A percentile compares a stretch with the other conserved stretches of the same genome.
phyloP scores from a whole-genome alignment of 2,329 filamentous ascomycete genomes.

The Clarireedia monteithiana region DNA sequence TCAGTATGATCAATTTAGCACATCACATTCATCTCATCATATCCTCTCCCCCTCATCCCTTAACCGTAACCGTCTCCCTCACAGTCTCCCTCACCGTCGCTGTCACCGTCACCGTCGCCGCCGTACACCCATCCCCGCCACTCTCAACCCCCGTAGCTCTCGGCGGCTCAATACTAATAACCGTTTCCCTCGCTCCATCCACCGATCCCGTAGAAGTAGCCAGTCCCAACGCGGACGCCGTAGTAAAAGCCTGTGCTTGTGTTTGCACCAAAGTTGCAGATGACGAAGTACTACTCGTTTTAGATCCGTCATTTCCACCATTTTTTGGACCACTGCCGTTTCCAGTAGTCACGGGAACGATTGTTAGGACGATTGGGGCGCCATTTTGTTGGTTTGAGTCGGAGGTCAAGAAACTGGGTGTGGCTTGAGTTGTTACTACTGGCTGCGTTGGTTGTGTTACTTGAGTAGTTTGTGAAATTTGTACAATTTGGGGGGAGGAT shows the following conservation, averaged over 20 bases:
- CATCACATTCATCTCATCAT: neutral
- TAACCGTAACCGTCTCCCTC: neutral
- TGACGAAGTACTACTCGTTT: neutral
- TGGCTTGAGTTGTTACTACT: neutral
- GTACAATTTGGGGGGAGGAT: neutral
- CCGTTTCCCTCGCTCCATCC: neutral
- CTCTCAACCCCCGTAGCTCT: neutral
- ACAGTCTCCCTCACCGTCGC: neutral
- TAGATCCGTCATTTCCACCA: neutral
- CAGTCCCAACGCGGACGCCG: neutral
- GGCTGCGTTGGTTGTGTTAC: neutral
- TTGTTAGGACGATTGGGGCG: neutral
- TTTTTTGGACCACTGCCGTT: neutral
- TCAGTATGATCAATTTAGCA: neutral
- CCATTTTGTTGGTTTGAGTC: neutral
- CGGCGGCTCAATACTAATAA: neutral
- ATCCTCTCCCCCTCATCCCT: neutral
- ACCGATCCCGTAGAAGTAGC: neutral
- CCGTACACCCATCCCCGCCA: neutral
- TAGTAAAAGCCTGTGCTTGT: neutral
- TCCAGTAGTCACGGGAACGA: neutral
- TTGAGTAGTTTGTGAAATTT: neutral
- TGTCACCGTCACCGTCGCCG: neutral
- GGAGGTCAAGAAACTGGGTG: neutral
- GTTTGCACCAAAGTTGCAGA: neutral